Percentiles rank a stretch among this genome's conserved stretches.
Conservation (phyloP, 345 rosid species). For the Mercurialis annua region DNA sequence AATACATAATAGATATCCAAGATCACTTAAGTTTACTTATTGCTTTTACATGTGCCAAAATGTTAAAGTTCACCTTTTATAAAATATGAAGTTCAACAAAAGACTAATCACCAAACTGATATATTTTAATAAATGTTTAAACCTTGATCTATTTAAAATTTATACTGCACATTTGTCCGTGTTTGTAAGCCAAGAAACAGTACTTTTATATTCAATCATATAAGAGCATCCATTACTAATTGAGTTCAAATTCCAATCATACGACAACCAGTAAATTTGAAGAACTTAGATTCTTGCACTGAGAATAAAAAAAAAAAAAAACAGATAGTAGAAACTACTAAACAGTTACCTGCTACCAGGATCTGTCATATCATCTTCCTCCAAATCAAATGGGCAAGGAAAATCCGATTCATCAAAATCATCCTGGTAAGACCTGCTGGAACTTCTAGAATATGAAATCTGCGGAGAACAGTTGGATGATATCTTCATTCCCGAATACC, state of each 20-base stretch:
- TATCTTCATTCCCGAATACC: slow-evolving; percentile 44
- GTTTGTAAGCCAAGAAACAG: not conserved
- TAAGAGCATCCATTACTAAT: not conserved
- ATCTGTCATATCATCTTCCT: slow-evolving; percentile 56
- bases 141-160: not conserved
- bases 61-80: not conserved
- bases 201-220: not conserved
- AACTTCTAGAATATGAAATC: slow-evolving; percentile 64
- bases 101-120: not conserved
- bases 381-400: slow-evolving; percentile 80
- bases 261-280: not conserved
- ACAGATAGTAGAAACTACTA: not conserved
- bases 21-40: not conserved
- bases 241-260: not conserved
- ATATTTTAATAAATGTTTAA: not conserved
- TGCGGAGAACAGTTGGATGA: slow-evolving; percentile 50
- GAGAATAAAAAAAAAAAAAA: slow-evolving; percentile 1
- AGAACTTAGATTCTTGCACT: not conserved
- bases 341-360: slow-evolving; percentile 61
- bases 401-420: slow-evolving; percentile 78
- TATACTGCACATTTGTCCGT: not conserved
- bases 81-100: not conserved
- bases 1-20: not conserved
- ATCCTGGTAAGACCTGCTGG: slow-evolving; percentile 72
- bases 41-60: no score